Evolutionary conservation across 2,329 filamentous ascomycete species (phyloP).

Genomic region (Aureobasidium uvarum): DNA sequence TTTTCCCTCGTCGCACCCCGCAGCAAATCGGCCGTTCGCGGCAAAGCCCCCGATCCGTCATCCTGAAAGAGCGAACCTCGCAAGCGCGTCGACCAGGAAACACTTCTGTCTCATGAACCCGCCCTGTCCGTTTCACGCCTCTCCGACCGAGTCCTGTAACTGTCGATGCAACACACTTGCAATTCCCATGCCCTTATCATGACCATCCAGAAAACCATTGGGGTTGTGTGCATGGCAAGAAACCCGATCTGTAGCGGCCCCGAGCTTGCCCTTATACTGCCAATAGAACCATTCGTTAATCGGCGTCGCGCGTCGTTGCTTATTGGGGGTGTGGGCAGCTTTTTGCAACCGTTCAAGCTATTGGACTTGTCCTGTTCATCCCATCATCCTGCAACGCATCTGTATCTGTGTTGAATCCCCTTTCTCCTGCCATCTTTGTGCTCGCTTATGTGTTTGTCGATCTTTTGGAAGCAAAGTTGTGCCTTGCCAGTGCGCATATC

Average conservation of each 20-base stretch:
- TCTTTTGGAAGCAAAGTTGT: background rate
- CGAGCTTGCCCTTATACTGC: conserved; percentile 5
- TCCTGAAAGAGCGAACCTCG: background rate
- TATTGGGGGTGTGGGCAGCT: background rate
- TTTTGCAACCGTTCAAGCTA: conserved; percentile 16
- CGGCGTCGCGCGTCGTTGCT: conserved; percentile 9
- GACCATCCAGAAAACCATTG: background rate
- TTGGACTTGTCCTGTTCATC: conserved; percentile 4
- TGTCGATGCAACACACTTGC: background rate
- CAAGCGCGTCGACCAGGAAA: conserved; percentile 24
- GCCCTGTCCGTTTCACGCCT: conserved; percentile 19
- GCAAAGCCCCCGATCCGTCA: conserved; percentile 19
- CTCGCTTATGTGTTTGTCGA: background rate
- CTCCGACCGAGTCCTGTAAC: background rate
- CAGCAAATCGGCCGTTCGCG: conserved; percentile 18
- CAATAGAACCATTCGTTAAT: conserved; percentile 19
- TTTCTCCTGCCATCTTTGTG: conserved; percentile 4
- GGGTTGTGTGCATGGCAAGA: background rate
- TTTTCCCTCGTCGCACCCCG: conserved; percentile 11
- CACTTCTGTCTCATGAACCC: conserved; percentile 1
- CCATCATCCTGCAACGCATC: conserved; percentile 4
- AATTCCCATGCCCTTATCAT: background rate
- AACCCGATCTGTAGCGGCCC: background rate
- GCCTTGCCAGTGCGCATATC: background rate
- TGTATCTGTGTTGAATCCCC: conserved; percentile 3